Evolutionary conservation across 2,329 filamentous ascomycete species (phyloP).

Genomic region (Colletotrichum truncatum): DNA sequence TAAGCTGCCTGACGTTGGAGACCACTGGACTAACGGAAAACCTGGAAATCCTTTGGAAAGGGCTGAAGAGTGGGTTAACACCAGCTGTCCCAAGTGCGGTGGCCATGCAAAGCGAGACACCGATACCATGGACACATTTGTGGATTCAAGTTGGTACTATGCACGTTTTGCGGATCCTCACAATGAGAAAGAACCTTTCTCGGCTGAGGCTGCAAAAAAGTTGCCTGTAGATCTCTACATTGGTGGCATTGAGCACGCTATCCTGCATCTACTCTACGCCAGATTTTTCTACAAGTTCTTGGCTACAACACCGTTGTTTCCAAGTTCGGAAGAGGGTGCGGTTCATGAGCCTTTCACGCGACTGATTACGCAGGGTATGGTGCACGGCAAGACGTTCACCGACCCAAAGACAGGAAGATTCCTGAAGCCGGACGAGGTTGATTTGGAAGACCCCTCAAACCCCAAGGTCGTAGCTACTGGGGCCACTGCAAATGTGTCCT

Average conservation of each 20-base stretch:
- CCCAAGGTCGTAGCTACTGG: slow-evolving; percentile 72
- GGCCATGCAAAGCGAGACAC: slow-evolving; percentile 81
- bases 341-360: slow-evolving; percentile 80
- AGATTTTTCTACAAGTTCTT: slow-evolving; percentile 92
- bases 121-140: slow-evolving; percentile 96
- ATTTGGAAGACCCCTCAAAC: slow-evolving; percentile 62
- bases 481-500: slow-evolving; percentile 68
- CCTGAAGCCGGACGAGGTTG: slow-evolving; percentile 79
- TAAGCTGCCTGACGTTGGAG: slow-evolving; percentile 73
- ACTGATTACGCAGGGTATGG: slow-evolving; percentile 92
- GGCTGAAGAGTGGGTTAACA: slow-evolving; percentile 78
- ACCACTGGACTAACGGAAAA: slow-evolving; percentile 74
- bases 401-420: slow-evolving; percentile 81
- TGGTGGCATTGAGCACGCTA: slow-evolving; percentile 90
- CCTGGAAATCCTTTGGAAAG: slow-evolving; percentile 81
- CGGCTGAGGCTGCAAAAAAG: slow-evolving; percentile 62
- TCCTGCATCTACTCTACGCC: slow-evolving; percentile 87
- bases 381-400: slow-evolving; percentile 85
- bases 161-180: slow-evolving; percentile 80
- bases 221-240: slow-evolving; percentile 90
- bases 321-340: slow-evolving; percentile 43
- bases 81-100: slow-evolving; percentile 77
- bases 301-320: slow-evolving; percentile 62
- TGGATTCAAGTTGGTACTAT: slow-evolving; percentile 95
- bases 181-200: slow-evolving; percentile 70